Evolutionary conservation across 768 basidiomycete genomes (phyloP).

Genomic region (Kwoniella pini): DNA sequence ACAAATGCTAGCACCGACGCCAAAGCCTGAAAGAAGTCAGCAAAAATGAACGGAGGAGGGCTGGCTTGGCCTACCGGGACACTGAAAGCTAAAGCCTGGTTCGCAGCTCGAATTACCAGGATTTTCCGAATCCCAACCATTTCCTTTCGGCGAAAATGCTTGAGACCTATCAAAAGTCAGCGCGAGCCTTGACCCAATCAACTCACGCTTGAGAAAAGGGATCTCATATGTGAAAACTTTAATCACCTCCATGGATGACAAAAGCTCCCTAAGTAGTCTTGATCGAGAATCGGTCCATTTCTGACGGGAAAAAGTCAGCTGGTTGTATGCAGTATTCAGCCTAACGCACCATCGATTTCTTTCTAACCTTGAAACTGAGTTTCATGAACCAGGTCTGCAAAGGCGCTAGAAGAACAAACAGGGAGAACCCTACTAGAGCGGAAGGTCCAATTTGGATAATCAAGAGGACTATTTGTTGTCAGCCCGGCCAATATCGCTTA

Average conservation of each 20-base stretch:
- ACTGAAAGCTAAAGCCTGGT: constrained; percentile 57
- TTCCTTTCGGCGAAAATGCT: constrained; percentile 61
- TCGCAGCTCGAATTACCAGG: constrained; percentile 65
- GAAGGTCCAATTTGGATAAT: constrained; percentile 63
- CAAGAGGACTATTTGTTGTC: constrained; percentile 10
- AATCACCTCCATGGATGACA: constrained; percentile 70
- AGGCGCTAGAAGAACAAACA: constrained; percentile 66
- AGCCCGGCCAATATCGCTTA: background rate
- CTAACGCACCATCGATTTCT: constrained; percentile 58
- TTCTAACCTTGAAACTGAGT: constrained; percentile 61
- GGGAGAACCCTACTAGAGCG: constrained; percentile 68
- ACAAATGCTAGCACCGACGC: constrained; percentile 69
- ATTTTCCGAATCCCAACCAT: constrained; percentile 63
- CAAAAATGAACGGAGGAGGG: constrained; percentile 1
- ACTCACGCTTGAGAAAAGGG: constrained; percentile 66
- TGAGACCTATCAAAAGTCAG: constrained; percentile 59
- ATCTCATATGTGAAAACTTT: constrained; percentile 75
- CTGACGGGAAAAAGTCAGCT: constrained; percentile 19
- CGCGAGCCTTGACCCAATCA: background rate
- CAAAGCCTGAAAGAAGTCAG: constrained; percentile 63
- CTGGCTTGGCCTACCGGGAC: constrained; percentile 13
- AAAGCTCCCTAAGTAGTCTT: constrained; percentile 66
- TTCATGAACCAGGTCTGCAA: constrained; percentile 68
- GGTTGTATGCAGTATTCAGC: background rate
- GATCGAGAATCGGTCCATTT: constrained; percentile 67